These are phyloP conservation scores for Rhynchospora pubera DNA, from an alignment of 176 grass and related monocot species.

Conservation along the genomic window DNA sequence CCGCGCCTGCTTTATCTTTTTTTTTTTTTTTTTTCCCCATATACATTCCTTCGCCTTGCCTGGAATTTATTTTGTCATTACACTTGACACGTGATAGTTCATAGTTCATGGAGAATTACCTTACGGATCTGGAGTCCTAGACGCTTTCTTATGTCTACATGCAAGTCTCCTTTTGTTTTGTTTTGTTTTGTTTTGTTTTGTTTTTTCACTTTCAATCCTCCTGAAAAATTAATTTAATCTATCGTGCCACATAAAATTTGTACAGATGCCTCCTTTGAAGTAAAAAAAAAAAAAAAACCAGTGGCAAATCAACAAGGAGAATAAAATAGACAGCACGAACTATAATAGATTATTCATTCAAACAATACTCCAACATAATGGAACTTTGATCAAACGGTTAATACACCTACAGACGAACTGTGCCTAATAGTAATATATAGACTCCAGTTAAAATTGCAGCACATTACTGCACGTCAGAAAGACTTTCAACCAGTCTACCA, in stretches of 20 bases:
- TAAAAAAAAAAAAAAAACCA: neutral
- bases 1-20: neutral
- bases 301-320: neutral
- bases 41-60: neutral
- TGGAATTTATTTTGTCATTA: neutral
- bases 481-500: conserved; percentile 1
- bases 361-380: neutral
- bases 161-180: no score
- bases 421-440: neutral
- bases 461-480: conserved; percentile 9
- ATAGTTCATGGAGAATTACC: neutral
- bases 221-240: neutral
- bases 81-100: neutral
- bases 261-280: neutral
- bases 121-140: neutral
- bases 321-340: neutral
- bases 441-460: conserved; percentile 12
- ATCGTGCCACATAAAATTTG: neutral
- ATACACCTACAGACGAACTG: neutral
- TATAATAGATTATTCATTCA: neutral
- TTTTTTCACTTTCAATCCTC: no score
- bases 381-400: neutral
- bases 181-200: no score
- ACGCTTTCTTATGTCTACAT: no score
- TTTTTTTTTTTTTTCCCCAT: neutral